Base-by-base conservation (phyloP, 169 alveolate species). In the Eimeria necatrix region DNA sequence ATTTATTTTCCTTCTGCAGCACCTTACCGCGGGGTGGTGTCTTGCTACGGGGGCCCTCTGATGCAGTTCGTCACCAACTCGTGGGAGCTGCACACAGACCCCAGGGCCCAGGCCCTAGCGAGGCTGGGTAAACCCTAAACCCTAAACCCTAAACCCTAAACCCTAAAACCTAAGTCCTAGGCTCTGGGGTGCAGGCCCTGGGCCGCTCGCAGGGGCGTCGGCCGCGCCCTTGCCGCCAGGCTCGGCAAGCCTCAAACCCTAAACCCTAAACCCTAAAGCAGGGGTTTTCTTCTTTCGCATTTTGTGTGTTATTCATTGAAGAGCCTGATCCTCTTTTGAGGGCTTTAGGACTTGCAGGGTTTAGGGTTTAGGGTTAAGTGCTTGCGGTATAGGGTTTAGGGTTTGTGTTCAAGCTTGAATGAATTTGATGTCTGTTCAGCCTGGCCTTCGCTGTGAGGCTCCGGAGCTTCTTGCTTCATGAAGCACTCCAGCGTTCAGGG, bases 1-100 rank as follows among this genome's bases (percentile, higher is more conserved):
- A 12, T 18, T 64, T 64, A 18, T 64, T 64, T 64, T n/a, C 16
- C 7, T 41, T 32, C 9, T 49, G 46, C 91, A 78, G 95, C 91
- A 12, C 95, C 95, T 26, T 78, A 91, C 48, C 76, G 85, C 52
- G 91, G 88, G 20, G 91, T 91, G 2, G 95, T 91, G 48, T 32
- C 84, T 6, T 73, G 71, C 85, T 91, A 91, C 61, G 95, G 95
- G 10, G 95, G 95, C 26, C 95, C 95, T 5, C n/a, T 73, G 48
- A 81, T 91, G 85, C 95, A 91, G 59, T 78, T 78, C 20, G 95
- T 91, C 51, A 46, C 91, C 4, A 60, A 91, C 91, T 20, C 85
- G 56, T 61, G 85, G 84, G 95, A 91, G 26, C 48, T 78, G 74
- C 91, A 24, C n/a, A 46, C 41, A 0, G 94, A 90, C 94, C 84